Percentiles rank a stretch among this genome's conserved stretches.
Conservation (phyloP, 306 rosid species). For the Comarum palustre region DNA sequence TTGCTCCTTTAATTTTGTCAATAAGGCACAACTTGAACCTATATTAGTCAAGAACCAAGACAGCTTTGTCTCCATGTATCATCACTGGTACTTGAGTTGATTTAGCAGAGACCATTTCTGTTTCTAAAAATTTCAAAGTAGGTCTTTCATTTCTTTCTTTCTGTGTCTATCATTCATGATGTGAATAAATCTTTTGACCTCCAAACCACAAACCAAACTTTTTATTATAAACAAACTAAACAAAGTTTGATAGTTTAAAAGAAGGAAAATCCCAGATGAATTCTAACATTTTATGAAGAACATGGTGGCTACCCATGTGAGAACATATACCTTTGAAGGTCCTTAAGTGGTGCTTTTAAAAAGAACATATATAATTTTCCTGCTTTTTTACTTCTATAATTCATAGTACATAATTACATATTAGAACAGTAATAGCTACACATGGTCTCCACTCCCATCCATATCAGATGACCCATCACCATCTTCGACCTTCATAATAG, state of each 20-base stretch:
- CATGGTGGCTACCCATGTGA: constrained; percentile 31
- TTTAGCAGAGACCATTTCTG: constrained; percentile 8
- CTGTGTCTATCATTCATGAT: constrained; percentile 15
- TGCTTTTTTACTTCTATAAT: constrained; percentile 27
- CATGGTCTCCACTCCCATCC: constrained; percentile 52
- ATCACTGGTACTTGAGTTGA: constrained; percentile 23
- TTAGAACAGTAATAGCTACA: constrained; percentile 34
- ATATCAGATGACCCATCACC: constrained; percentile 38
- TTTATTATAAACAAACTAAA: background rate
- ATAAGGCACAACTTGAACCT: constrained; percentile 6
- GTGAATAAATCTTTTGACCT: constrained; percentile 27
- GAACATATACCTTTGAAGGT: constrained; percentile 21
- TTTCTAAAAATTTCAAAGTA: background rate
- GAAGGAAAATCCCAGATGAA: background rate
- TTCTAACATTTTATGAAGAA: constrained; percentile 13
- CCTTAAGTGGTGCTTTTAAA: constrained; percentile 27
- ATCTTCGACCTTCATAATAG: constrained; percentile 34
- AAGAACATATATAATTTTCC: constrained; percentile 12
- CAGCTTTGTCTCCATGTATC: constrained; percentile 6
- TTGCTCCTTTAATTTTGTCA: constrained; percentile 14
- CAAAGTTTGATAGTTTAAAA: background rate
- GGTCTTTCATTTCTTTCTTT: constrained; percentile 12
- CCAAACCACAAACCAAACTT: constrained; percentile 16
- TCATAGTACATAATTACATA: constrained; percentile 1
- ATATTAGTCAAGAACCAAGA: background rate